Percentiles rank a stretch among this genome's conserved stretches.
phyloP scores from a whole-genome alignment of 2,329 filamentous ascomycete species.

The Aureobasidium sp. region DNA sequence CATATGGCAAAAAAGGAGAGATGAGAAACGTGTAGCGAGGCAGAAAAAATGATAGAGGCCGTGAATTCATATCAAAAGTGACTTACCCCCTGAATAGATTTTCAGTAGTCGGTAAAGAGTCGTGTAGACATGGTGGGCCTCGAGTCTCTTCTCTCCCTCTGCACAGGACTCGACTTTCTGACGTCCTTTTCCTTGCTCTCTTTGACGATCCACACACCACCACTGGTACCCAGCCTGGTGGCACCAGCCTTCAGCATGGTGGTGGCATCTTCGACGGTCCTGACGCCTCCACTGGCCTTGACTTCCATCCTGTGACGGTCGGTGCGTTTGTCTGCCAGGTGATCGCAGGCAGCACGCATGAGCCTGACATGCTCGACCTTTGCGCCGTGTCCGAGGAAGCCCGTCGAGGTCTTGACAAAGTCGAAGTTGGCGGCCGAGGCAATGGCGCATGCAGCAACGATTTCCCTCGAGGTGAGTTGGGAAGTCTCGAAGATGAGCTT shows the following conservation, averaged over 20 bases:
- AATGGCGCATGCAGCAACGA: conserved; percentile 46
- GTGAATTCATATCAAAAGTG: not conserved
- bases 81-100: not conserved
- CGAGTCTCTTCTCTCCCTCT: not conserved
- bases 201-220: conserved; percentile 47
- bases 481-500: conserved; percentile 54
- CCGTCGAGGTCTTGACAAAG: conserved; percentile 53
- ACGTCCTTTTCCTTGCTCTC: conserved; percentile 28
- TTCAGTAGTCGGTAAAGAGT: conserved; percentile 13
- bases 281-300: conserved; percentile 51
- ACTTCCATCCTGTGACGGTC: conserved; percentile 36
- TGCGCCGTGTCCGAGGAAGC: conserved; percentile 48
- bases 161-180: conserved; percentile 1
- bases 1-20: not conserved
- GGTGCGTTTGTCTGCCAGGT: conserved; percentile 20
- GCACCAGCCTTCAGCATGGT: conserved; percentile 50
- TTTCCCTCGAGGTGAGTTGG: conserved; percentile 39
- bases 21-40: not conserved
- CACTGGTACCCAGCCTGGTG: conserved; percentile 47
- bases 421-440: conserved; percentile 46
- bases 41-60: not conserved
- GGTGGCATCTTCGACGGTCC: conserved; percentile 41
- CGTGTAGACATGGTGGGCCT: conserved; percentile 8
- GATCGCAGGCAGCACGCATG: conserved; percentile 43
- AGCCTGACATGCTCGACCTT: conserved; percentile 43